Conservation (phyloP, 768 basidiomycete species). For the Paxillus rubicundulus region DNA sequence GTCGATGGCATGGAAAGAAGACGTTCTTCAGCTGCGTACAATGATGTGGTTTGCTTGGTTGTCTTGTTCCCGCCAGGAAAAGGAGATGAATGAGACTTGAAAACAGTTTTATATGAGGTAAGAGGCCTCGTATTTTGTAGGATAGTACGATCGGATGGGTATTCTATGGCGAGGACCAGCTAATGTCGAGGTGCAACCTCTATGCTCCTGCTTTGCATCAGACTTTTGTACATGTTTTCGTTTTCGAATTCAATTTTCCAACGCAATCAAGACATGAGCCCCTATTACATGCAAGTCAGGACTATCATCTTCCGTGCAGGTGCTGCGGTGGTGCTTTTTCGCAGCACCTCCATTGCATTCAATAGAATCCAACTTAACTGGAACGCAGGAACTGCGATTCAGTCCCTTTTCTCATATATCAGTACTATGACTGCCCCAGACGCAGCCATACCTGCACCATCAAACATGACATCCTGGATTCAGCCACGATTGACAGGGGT, state of each 20-base stretch:
- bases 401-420: background rate
- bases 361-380: background rate
- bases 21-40: conserved; percentile 84
- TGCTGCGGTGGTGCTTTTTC: background rate
- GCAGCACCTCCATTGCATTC: background rate
- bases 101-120: background rate
- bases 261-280: conserved; percentile 1
- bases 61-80: conserved; percentile 56
- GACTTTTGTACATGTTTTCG: conserved; percentile 26
- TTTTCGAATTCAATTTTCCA: conserved; percentile 14
- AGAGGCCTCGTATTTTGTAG: conserved; percentile 15
- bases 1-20: conserved; percentile 88
- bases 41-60: conserved; percentile 97
- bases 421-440: background rate
- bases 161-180: conserved; percentile 25
- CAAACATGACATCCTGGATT: conserved; percentile 26
- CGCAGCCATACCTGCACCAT: background rate
- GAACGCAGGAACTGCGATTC: background rate
- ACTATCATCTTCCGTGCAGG: conserved; percentile 2
- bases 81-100: conserved; percentile 35
- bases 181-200: conserved; percentile 29
- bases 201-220: conserved; percentile 14
- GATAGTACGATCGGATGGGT: conserved; percentile 18
- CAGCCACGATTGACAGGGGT: conserved; percentile 28
- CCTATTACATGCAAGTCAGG: background rate